phyloP scores from a whole-genome alignment of 1,284 basidiomycete species.

The Pyrrhoderma lamaoense region DNA sequence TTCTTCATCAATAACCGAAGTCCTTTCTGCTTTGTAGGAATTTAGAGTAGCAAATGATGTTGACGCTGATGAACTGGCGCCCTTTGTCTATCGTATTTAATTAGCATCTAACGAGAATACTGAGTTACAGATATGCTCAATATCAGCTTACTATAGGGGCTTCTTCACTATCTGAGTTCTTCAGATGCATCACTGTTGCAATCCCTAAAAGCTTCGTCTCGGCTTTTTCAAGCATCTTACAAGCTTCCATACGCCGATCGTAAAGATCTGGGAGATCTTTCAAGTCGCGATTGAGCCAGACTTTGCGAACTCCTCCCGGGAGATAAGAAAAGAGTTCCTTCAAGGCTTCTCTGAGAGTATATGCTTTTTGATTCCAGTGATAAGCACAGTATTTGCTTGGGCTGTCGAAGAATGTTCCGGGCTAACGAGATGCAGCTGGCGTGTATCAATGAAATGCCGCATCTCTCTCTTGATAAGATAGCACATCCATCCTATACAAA shows the following conservation, averaged over 20 bases:
- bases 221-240: conserved; percentile 77
- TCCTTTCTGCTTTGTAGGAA: too few species aligned
- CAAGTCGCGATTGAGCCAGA: conserved; percentile 88
- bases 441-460: conserved; percentile 70
- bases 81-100: conserved; percentile 17
- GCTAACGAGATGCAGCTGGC: conserved; percentile 81
- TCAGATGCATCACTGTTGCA: conserved; percentile 59
- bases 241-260: conserved; percentile 70
- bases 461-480: conserved; percentile 80
- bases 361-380: conserved; percentile 83
- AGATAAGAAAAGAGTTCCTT: conserved; percentile 62
- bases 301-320: conserved; percentile 78
- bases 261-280: conserved; percentile 80
- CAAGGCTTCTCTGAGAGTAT: conserved; percentile 67
- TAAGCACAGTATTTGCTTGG: conserved; percentile 82
- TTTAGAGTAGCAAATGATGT: not conserved
- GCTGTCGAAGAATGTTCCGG: conserved; percentile 63
- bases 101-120: too few species aligned
- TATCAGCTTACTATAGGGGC: too few species aligned
- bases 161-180: conserved; percentile 36
- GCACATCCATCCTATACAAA: conserved; percentile 65
- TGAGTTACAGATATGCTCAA: too few species aligned
- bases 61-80: not conserved
- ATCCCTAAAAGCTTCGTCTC: conserved; percentile 71
- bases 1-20: not conserved